Percentiles rank a stretch among this genome's conserved stretches.
phyloP scores from a whole-genome alignment of 768 basidiomycete species.

The Grammothele lineata region DNA sequence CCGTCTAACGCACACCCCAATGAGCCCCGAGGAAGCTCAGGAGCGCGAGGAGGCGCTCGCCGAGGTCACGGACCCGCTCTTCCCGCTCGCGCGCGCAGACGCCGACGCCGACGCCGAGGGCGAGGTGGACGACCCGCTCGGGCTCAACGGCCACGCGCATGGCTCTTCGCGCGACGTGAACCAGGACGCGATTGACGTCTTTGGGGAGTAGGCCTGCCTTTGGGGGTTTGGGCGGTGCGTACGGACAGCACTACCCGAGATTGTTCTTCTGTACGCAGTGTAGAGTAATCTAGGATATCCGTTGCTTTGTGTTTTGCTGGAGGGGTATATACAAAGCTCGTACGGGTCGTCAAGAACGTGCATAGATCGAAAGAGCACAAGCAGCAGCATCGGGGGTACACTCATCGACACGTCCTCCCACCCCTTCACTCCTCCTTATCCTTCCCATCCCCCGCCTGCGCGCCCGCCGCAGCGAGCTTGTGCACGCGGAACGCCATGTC shows the following conservation, averaged over 20 bases:
- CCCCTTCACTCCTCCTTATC: too few species aligned
- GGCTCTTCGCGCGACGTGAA: conserved; percentile 3
- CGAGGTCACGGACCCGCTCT: conserved; percentile 67
- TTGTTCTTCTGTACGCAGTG: too few species aligned
- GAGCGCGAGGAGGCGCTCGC: conserved; percentile 77
- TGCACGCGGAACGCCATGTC: conserved; percentile 52
- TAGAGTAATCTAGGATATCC: too few species aligned
- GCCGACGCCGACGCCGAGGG: conserved; percentile 42
- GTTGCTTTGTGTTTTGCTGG: too few species aligned
- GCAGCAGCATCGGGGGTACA: too few species aligned
- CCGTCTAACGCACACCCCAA: conserved; percentile 62
- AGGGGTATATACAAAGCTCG: too few species aligned
- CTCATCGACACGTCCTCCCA: too few species aligned
- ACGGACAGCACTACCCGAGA: too few species aligned
- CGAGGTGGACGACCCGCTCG: conserved; percentile 26
- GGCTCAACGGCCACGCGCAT: conserved; percentile 4
- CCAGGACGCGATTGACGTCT: conserved; percentile 17
- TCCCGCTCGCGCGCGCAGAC: conserved; percentile 45
- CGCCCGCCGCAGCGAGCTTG: conserved; percentile 12
- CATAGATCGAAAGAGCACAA: too few species aligned
- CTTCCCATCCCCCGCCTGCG: too few species aligned
- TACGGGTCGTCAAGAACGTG: too few species aligned
- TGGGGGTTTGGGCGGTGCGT: too few species aligned
- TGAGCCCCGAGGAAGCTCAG: conserved; percentile 69
- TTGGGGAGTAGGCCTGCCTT: conserved; percentile 20